Conservation (phyloP, 306 rosid species). For the Senna tora region DNA sequence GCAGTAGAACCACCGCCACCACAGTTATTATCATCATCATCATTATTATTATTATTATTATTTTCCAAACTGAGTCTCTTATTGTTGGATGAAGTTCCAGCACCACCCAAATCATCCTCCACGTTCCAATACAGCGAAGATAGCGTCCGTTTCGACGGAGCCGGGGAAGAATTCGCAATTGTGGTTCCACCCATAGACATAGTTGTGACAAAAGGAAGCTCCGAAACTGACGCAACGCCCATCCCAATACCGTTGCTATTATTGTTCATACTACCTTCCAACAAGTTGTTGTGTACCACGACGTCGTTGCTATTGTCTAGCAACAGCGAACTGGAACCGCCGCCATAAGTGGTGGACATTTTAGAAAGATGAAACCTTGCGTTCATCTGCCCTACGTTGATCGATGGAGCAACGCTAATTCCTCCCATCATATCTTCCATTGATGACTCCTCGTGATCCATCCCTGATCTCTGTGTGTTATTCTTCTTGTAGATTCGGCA, state of each 20-base stretch:
- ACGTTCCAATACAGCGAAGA: conserved; percentile 51
- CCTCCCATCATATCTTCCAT: conserved; percentile 51
- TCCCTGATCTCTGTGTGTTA: conserved; percentile 47
- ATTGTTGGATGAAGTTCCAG: conserved; percentile 41
- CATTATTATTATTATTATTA: conserved; percentile 10
- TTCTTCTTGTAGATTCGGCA: conserved; percentile 81
- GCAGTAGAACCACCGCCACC: not conserved
- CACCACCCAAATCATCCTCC: conserved; percentile 28
- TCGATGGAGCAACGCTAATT: conserved; percentile 43
- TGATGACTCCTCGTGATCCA: conserved; percentile 58
- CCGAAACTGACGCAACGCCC: not conserved
- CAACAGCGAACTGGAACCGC: not conserved
- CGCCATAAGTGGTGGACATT: conserved; percentile 40
- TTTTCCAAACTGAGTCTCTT: conserved; percentile 50
- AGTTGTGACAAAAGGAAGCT: not conserved
- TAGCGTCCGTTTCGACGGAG: conserved; percentile 49
- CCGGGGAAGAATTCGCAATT: conserved; percentile 4
- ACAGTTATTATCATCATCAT: too few relatives aligned
- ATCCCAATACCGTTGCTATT: not conserved
- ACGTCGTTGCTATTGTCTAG: conserved; percentile 22
- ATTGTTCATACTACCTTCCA: too few relatives aligned
- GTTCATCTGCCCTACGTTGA: conserved; percentile 43
- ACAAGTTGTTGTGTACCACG: too few relatives aligned
- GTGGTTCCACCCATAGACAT: not conserved
- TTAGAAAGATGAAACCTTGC: conserved; percentile 51